Conservation (phyloP, 495 filamentous ascomycete species). For the Aspergillus nidulans region DNA sequence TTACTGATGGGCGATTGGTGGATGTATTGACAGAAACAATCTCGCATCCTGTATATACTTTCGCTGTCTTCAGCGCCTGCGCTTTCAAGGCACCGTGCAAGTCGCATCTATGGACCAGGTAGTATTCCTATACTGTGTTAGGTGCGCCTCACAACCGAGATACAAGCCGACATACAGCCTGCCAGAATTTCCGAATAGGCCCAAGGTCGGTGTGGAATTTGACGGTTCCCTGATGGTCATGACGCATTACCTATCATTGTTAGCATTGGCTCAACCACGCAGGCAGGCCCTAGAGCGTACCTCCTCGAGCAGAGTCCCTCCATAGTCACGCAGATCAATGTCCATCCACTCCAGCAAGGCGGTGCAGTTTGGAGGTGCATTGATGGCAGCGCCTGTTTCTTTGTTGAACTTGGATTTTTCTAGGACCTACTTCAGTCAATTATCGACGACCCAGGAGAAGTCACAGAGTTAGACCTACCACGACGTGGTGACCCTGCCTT, state of each 20-base stretch:
- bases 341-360: conserved; percentile 44
- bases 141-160: background rate
- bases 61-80: conserved; percentile 31
- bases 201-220: background rate
- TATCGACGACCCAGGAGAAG: background rate
- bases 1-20: conserved; percentile 30
- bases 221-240: background rate
- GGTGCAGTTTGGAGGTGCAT: conserved; percentile 47
- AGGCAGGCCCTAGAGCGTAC: conserved; percentile 6
- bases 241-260: background rate
- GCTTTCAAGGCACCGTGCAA: conserved; percentile 44
- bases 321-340: conserved; percentile 36
- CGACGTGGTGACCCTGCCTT: conserved; percentile 29
- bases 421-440: conserved; percentile 30
- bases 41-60: conserved; percentile 48
- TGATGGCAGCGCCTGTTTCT: conserved; percentile 54
- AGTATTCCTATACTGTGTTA: conserved; percentile 21
- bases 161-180: background rate
- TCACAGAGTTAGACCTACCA: conserved; percentile 14
- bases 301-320: conserved; percentile 23
- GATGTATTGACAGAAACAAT: conserved; percentile 47
- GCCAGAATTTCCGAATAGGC: background rate
- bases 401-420: conserved; percentile 50
- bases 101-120: conserved; percentile 52
- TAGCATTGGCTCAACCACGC: background rate